Conservation (phyloP, 345 rosid genomes). For the Carallia brachiata region DNA sequence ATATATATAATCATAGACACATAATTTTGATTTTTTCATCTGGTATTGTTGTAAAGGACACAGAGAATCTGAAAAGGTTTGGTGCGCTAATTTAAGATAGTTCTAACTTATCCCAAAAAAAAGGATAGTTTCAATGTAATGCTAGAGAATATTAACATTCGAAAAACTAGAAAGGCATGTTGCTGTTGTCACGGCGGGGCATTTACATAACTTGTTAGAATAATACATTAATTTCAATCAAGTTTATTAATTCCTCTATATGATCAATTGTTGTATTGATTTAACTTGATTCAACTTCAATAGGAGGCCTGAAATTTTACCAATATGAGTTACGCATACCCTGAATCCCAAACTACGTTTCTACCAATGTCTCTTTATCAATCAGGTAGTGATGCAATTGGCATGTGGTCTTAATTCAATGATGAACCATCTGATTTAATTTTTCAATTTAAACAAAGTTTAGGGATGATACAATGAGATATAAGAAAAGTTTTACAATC, state of each 20-base stretch:
- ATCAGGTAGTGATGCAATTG: conserved; percentile 47
- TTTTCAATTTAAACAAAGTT: conserved; percentile 42
- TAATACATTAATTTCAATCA: conserved; percentile 1
- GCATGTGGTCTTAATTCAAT: conserved; percentile 54
- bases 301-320: conserved; percentile 1
- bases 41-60: too few species aligned
- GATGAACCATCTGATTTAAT: conserved; percentile 46
- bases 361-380: conserved; percentile 30
- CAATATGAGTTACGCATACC: conserved; percentile 55
- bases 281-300: background rate
- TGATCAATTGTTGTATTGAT: background rate
- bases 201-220: too few species aligned
- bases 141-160: too few species aligned
- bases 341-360: conserved; percentile 46
- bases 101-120: too few species aligned
- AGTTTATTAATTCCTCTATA: background rate
- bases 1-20: too few species aligned
- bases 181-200: too few species aligned
- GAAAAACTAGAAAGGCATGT: too few species aligned
- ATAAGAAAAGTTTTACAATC: conserved; percentile 73
- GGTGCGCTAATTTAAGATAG: too few species aligned
- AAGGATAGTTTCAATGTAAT: too few species aligned
- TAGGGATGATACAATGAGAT: conserved; percentile 63
- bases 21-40: too few species aligned
- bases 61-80: too few species aligned